These are phyloP conservation scores for Fraxinus albicans DNA, from an alignment of 305 asterid species.

Conservation along the genomic window DNA sequence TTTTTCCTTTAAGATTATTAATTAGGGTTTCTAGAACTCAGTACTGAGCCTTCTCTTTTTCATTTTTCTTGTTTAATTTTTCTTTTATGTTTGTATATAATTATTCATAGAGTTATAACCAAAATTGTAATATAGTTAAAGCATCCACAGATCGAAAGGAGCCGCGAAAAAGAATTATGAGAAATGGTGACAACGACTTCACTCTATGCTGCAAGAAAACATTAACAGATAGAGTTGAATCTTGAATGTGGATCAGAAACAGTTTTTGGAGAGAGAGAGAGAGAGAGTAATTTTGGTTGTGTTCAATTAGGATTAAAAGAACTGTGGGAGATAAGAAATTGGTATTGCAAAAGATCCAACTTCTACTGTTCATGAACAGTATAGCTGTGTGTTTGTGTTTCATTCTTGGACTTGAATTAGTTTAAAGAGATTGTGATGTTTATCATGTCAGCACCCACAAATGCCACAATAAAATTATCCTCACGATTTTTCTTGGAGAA, in stretches of 20 bases:
- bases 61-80: not conserved
- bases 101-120: not conserved
- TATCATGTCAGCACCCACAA: slow-evolving; percentile 16
- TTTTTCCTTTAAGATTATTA: not conserved
- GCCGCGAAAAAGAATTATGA: not conserved
- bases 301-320: not conserved
- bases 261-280: not conserved
- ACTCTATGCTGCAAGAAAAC: not conserved
- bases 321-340: not conserved
- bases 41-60: not conserved
- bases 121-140: not conserved
- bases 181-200: not conserved
- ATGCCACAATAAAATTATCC: not conserved
- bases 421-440: slow-evolving; percentile 16
- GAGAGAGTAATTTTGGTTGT: not conserved
- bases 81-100: slow-evolving; percentile 14
- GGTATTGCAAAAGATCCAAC: slow-evolving; percentile 24
- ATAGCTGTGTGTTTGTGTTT: too few relatives aligned
- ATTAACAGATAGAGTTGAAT: not conserved
- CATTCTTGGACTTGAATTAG: not conserved
- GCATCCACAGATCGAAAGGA: not conserved
- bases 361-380: slow-evolving; percentile 2
- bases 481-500: not conserved
- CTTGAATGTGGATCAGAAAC: slow-evolving; percentile 19
- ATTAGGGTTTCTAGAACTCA: not conserved